Evolutionary conservation across 768 basidiomycete species (phyloP).

Genomic region (Grammothele lineata): DNA sequence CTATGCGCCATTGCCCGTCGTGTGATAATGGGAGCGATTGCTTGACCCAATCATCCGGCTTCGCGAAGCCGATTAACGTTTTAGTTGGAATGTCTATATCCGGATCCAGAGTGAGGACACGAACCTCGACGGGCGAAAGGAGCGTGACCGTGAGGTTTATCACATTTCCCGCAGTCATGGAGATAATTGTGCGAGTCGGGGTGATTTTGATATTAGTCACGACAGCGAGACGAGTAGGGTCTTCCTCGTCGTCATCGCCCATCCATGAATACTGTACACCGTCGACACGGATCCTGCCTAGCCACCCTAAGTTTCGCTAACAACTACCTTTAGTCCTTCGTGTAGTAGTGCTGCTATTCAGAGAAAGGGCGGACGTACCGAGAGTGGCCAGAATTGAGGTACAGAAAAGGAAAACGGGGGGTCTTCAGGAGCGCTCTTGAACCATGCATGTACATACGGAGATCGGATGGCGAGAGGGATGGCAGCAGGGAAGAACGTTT

Average conservation of each 20-base stretch:
- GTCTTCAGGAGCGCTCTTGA: neutral
- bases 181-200: slow-evolving; percentile 19
- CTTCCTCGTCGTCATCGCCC: neutral
- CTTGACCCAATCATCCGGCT: slow-evolving; percentile 33
- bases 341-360: too few species aligned
- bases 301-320: slow-evolving; percentile 3
- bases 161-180: slow-evolving; percentile 29
- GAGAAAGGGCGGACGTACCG: neutral
- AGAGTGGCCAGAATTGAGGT: slow-evolving; percentile 11
- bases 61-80: too few species aligned
- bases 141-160: slow-evolving; percentile 35
- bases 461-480: slow-evolving; percentile 25
- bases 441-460: slow-evolving; percentile 22
- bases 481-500: slow-evolving; percentile 16
- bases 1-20: too few species aligned
- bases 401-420: slow-evolving; percentile 21
- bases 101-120: too few species aligned
- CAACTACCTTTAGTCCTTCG: too few species aligned
- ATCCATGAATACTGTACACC: slow-evolving; percentile 4
- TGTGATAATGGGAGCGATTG: slow-evolving; percentile 39
- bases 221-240: neutral
- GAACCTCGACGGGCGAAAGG: slow-evolving; percentile 36
- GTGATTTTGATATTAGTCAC: neutral
- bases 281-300: slow-evolving; percentile 5
- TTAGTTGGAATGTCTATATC: too few species aligned